Evolutionary conservation across 805 yeast species (phyloP).

Genomic region (Nakazawaea wyomingensis): DNA sequence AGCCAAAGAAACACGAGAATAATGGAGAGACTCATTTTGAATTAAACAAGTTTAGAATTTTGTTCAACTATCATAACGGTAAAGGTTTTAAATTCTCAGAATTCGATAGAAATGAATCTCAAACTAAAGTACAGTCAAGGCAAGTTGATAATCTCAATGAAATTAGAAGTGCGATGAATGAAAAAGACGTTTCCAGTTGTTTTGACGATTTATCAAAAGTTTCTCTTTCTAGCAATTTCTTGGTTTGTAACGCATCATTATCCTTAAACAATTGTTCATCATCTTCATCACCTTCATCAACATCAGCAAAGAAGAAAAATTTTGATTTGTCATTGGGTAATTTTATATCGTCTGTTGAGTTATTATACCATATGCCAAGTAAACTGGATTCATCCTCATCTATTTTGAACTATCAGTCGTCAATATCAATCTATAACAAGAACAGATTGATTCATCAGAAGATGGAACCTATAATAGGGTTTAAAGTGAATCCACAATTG

Average conservation of each 20-base stretch:
- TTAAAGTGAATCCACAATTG: constrained; percentile 1
- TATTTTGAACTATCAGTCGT: constrained; percentile 6
- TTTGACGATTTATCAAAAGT: constrained; percentile 1
- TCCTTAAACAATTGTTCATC: neutral
- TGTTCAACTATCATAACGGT: constrained; percentile 7
- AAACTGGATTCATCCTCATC: neutral
- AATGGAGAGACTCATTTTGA: constrained; percentile 4
- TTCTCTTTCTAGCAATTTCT: neutral
- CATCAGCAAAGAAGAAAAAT: constrained; percentile 6
- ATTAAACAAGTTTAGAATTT: constrained; percentile 9
- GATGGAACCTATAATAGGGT: constrained; percentile 12
- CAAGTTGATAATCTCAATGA: neutral
- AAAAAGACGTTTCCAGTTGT: neutral
- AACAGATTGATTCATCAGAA: constrained; percentile 7
- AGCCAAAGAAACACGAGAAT: neutral
- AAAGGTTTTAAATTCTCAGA: constrained; percentile 5
- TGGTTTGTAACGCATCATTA: constrained; percentile 4
- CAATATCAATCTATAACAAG: constrained; percentile 10
- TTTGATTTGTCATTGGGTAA: constrained; percentile 11
- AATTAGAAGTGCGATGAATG: neutral
- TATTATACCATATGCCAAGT: constrained; percentile 8
- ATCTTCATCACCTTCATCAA: neutral
- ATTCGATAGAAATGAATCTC: constrained; percentile 1
- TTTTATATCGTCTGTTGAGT: constrained; percentile 11
- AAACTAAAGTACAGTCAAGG: neutral